Evolutionary conservation across 2,329 filamentous ascomycete genomes (phyloP).

Genomic region (Lecanoromycetidae sp.): DNA sequence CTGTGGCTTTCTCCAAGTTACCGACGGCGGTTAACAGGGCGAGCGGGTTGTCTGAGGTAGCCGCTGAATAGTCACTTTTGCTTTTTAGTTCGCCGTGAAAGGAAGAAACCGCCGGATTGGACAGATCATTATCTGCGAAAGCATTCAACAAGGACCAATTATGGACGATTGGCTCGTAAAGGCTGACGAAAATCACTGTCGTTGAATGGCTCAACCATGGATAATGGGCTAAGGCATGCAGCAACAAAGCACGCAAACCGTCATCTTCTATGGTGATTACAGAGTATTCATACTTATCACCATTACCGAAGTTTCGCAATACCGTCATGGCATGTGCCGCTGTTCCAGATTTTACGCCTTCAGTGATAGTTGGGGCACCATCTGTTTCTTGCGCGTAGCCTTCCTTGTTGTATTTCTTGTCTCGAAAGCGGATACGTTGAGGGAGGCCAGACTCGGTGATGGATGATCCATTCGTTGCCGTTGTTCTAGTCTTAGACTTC

Average conservation of each 20-base stretch:
- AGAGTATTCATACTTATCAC: neutral
- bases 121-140: neutral
- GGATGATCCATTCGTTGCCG: neutral
- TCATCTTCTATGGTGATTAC: neutral
- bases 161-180: neutral
- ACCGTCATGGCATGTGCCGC: neutral
- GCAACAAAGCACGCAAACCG: neutral
- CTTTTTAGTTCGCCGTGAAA: neutral
- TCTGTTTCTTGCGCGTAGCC: neutral
- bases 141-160: conserved; percentile 1
- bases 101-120: neutral
- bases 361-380: neutral
- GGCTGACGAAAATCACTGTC: neutral
- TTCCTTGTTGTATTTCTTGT: neutral
- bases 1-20: neutral
- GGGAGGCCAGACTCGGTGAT: neutral
- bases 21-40: neutral
- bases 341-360: neutral
- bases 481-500: neutral
- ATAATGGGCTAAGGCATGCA: neutral
- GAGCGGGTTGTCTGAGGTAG: neutral
- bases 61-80: neutral
- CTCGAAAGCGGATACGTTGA: neutral
- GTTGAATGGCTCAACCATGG: neutral
- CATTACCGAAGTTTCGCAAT: neutral